A percentile compares a stretch with the other conserved stretches of the same genome.
Evolutionary conservation across 108 stramenopile genomes (phyloP).

Genomic region (Fragilariopsis cylindrus): DNA sequence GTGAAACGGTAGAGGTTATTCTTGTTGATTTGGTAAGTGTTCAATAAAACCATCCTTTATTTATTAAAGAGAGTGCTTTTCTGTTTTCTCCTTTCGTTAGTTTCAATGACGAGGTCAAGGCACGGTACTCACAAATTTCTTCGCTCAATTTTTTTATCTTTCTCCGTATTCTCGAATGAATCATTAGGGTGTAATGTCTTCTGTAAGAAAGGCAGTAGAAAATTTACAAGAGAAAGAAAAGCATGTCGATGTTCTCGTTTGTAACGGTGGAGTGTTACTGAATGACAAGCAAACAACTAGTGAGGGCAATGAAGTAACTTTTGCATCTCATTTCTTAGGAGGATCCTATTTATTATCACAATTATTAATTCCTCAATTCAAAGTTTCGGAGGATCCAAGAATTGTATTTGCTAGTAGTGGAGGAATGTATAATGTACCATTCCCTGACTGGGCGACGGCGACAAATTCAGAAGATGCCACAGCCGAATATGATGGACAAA

Average conservation of each 20-base stretch:
- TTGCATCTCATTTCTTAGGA: constrained; percentile 84
- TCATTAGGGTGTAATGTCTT: constrained; percentile 43
- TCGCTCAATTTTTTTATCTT: too few species aligned
- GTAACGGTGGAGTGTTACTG: constrained; percentile 90
- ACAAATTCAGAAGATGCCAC: constrained; percentile 48
- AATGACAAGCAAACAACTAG: constrained; percentile 75
- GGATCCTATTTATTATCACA: constrained; percentile 81
- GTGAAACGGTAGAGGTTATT: constrained; percentile 58
- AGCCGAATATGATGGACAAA: constrained; percentile 73
- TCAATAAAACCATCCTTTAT: background rate
- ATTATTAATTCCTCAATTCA: constrained; percentile 64
- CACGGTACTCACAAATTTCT: background rate
- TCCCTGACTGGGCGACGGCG: constrained; percentile 81
- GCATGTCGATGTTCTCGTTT: constrained; percentile 82
- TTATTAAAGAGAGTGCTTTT: background rate
- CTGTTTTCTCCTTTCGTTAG: background rate
- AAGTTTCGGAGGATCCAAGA: constrained; percentile 41
- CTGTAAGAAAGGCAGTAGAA: constrained; percentile 57
- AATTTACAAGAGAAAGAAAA: constrained; percentile 59
- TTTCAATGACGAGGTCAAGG: too few species aligned
- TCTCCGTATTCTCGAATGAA: too few species aligned
- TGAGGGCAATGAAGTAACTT: constrained; percentile 88
- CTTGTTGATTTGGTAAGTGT: constrained; percentile 24
- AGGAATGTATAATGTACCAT: constrained; percentile 91
- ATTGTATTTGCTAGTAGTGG: constrained; percentile 52